Base-by-base conservation (phyloP, 805 yeast genomes). In the Metschnikowia bowlesiae region DNA sequence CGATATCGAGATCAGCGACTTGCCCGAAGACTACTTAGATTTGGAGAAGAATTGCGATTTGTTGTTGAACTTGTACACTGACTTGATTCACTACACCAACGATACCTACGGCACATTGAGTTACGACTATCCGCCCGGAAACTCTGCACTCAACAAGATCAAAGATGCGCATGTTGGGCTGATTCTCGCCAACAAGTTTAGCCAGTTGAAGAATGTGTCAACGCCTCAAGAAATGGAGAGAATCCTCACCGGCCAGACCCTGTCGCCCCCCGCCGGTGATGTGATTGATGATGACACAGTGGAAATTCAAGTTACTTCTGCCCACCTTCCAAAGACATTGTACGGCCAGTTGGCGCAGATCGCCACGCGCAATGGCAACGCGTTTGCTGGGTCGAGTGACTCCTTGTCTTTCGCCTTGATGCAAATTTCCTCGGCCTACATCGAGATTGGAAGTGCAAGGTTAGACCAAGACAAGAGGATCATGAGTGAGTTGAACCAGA, bases 41-140 rank as follows among this genome's bases (percentile, higher is more conserved):
- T 71, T 87, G 61, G 95, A 87, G 64, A 73, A 76, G 53, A 80
- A 80, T 61, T 83, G 84, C 51, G 92, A 86, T 64, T 74, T 81
- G 46, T 70, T 86, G 57, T 81, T 81, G 63, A 74, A 73, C 45
- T 78, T 83, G 52, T 83, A 84, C 68, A 81, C 75, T 44, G 78
- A 73, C 55, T 68, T 73, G 58, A 70, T 73, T 52, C 73, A 65
- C 26, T 66, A 65, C 60, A 68, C 71, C 54, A 63, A 65, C 53
- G 74, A 71, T 45, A 87, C 90, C 39, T 87, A 81, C 62, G 89
- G 80, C 60, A 81, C 85, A 53, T 86, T 85, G 58, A 80, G 87
- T 44, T 87, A 87, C 64, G 96, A 87, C 64, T 87, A 85, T 60
- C 96, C 96, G 28, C 92, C 94, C 48, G 77, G 74, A 6, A 73